A percentile compares a stretch with the other conserved stretches of the same genome.
These are phyloP conservation scores for Myriosclerotinia curreyana DNA, from an alignment of 2,329 filamentous ascomycete species.

Conservation along the genomic window DNA sequence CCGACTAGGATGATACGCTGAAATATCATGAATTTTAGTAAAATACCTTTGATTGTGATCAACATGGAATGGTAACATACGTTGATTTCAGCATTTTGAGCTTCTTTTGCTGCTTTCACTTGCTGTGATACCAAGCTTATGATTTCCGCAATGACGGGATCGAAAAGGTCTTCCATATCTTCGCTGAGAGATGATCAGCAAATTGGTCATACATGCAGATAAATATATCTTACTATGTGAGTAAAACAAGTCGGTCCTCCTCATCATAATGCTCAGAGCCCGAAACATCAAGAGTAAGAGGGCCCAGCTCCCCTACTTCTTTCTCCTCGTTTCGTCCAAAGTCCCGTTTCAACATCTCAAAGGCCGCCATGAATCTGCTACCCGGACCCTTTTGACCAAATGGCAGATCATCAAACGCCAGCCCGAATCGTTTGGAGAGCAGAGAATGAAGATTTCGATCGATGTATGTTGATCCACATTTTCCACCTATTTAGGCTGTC, in stretches of 20 bases:
- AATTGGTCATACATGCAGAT: background rate
- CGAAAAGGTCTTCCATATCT: constrained; percentile 32
- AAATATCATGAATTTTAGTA: background rate
- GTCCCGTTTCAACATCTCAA: constrained; percentile 26
- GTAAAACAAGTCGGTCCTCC: constrained; percentile 26
- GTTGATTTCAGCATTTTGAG: constrained; percentile 25
- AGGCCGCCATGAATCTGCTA: constrained; percentile 28
- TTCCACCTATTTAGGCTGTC: constrained; percentile 26
- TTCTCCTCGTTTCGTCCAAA: constrained; percentile 26
- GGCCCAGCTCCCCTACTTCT: constrained; percentile 23
- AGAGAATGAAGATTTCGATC: constrained; percentile 32
- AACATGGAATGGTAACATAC: constrained; percentile 17
- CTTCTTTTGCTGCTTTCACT: constrained; percentile 24
- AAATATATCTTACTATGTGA: constrained; percentile 26
- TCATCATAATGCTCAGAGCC: constrained; percentile 27
- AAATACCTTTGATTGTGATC: background rate
- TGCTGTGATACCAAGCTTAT: constrained; percentile 28
- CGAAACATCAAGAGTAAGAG: constrained; percentile 26
- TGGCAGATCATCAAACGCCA: constrained; percentile 25
- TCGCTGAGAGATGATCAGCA: constrained; percentile 22
- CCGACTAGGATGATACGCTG: constrained; percentile 30
- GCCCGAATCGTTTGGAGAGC: constrained; percentile 29
- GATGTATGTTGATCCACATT: constrained; percentile 33
- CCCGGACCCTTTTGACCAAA: constrained; percentile 27
- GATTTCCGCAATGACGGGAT: constrained; percentile 31